These are phyloP conservation scores for Leucogyrophana mollusca DNA, from an alignment of 768 basidiomycete species.

Conservation along the genomic window DNA sequence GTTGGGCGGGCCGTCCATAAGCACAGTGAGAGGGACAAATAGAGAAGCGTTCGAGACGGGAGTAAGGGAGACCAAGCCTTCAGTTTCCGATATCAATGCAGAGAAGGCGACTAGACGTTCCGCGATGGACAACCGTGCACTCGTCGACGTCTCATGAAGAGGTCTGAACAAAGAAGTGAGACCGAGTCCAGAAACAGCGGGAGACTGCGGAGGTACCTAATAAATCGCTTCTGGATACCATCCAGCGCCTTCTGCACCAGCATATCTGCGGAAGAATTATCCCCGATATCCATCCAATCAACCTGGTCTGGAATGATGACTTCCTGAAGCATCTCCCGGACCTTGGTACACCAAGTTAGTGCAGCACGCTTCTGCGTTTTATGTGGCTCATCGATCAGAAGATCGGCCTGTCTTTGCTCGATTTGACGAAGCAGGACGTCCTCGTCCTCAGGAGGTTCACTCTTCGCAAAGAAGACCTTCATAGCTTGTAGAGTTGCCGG, in stretches of 20 bases:
- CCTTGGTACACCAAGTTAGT: slow-evolving; percentile 22
- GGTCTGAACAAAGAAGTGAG: slow-evolving; percentile 29
- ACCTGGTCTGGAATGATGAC: slow-evolving; percentile 46
- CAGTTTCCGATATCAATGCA: slow-evolving; percentile 24
- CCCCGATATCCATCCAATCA: slow-evolving; percentile 59
- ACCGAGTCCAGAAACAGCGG: background rate
- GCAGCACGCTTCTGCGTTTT: background rate
- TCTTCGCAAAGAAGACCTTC: slow-evolving; percentile 16
- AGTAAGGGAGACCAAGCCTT: slow-evolving; percentile 22
- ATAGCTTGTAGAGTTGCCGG: slow-evolving; percentile 18
- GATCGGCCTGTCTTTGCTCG: slow-evolving; percentile 14
- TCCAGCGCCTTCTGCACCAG: slow-evolving; percentile 44
- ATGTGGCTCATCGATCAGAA: slow-evolving; percentile 7
- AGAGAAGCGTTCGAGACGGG: slow-evolving; percentile 32
- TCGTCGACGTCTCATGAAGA: slow-evolving; percentile 28
- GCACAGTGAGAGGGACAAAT: background rate
- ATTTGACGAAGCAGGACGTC: slow-evolving; percentile 16
- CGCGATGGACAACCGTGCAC: slow-evolving; percentile 33
- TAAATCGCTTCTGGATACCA: slow-evolving; percentile 44
- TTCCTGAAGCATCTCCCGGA: slow-evolving; percentile 29
- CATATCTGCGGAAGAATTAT: slow-evolving; percentile 36
- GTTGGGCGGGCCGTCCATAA: slow-evolving; percentile 44
- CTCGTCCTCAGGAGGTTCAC: slow-evolving; percentile 17
- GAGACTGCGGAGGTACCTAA: slow-evolving; percentile 30
- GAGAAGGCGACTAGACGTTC: slow-evolving; percentile 14